Evolutionary conservation across 192 early-diverging fungal species (phyloP).

Genomic region (Coemansia guatemalensis): DNA sequence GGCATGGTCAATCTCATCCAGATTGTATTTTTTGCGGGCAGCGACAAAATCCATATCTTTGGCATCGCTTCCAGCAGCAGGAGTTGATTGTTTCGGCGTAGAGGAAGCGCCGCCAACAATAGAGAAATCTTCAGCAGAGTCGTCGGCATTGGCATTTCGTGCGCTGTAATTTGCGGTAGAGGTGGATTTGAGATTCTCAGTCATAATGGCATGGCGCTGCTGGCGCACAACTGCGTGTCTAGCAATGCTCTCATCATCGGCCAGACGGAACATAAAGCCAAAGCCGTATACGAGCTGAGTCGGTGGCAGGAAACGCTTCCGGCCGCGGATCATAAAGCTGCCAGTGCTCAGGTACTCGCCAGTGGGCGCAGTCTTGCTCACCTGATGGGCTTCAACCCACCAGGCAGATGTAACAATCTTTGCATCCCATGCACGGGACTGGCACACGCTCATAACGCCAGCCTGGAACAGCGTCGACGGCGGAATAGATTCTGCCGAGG

Average conservation of each 20-base stretch:
- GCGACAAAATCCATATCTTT: conserved; percentile 31
- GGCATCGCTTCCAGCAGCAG: too few species aligned
- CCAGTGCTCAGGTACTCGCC: conserved; percentile 91
- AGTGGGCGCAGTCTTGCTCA: conserved; percentile 86
- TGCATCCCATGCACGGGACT: conserved; percentile 95
- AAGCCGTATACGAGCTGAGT: conserved; percentile 95
- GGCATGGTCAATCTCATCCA: conserved; percentile 50
- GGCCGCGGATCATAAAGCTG: conserved; percentile 91
- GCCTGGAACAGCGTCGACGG: conserved; percentile 93
- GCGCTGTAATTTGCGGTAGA: not conserved
- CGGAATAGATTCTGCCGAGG: conserved; percentile 61
- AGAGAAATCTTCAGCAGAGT: conserved; percentile 6
- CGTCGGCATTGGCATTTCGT: not conserved
- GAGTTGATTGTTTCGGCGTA: not conserved
- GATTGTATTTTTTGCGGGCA: conserved; percentile 53
- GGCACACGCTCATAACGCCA: conserved; percentile 91
- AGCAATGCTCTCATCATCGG: conserved; percentile 74
- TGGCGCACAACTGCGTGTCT: conserved; percentile 73
- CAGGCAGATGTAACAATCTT: conserved; percentile 94
- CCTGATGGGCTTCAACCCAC: conserved; percentile 89
- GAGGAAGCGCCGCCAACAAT: conserved; percentile 8
- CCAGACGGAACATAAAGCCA: conserved; percentile 85
- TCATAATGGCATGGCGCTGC: conserved; percentile 43
- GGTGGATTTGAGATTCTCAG: conserved; percentile 22
- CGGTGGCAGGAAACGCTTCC: conserved; percentile 93